Evolutionary conservation across 1,139 yeast species (phyloP).

Genomic region (Candida smagusa): DNA sequence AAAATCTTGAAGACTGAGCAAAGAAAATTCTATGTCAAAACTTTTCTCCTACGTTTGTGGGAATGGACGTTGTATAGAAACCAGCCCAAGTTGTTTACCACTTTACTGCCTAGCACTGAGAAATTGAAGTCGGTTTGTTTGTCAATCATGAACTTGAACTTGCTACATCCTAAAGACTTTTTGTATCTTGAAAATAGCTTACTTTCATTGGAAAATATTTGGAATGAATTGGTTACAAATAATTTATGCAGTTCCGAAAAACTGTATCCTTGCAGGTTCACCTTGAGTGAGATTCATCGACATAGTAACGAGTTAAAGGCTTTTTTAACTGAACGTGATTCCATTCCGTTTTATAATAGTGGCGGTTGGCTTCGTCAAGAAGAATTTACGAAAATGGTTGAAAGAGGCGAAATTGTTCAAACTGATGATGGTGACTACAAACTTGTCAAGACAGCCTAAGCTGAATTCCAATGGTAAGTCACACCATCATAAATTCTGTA

Average conservation of each 20-base stretch:
- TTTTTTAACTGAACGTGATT: slow-evolving; percentile 64
- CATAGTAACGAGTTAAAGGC: slow-evolving; percentile 59
- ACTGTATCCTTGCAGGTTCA: slow-evolving; percentile 57
- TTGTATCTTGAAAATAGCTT: slow-evolving; percentile 64
- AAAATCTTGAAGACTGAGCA: slow-evolving; percentile 77
- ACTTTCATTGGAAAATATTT: slow-evolving; percentile 70
- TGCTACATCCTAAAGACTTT: slow-evolving; percentile 61
- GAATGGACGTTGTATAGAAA: slow-evolving; percentile 69
- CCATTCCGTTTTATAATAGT: slow-evolving; percentile 83
- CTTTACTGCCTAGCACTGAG: slow-evolving; percentile 76
- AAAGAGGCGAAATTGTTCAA: slow-evolving; percentile 58
- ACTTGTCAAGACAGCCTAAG: too few relatives aligned
- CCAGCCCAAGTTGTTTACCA: slow-evolving; percentile 65
- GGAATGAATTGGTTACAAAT: slow-evolving; percentile 68
- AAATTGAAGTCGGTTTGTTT: slow-evolving; percentile 63
- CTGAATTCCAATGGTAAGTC: too few relatives aligned
- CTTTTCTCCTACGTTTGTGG: slow-evolving; percentile 90
- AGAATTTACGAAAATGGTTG: slow-evolving; percentile 68
- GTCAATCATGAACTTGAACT: slow-evolving; percentile 63
- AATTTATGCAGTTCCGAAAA: slow-evolving; percentile 48
- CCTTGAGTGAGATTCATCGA: slow-evolving; percentile 51
- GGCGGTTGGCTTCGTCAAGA: slow-evolving; percentile 97
- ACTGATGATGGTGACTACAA: slow-evolving; percentile 34
- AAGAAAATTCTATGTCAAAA: slow-evolving; percentile 79
- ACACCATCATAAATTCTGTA: too few relatives aligned